These are phyloP conservation scores for Magnusiomyces magnusii DNA, from an alignment of 1,139 yeast species.

Conservation along the genomic window DNA sequence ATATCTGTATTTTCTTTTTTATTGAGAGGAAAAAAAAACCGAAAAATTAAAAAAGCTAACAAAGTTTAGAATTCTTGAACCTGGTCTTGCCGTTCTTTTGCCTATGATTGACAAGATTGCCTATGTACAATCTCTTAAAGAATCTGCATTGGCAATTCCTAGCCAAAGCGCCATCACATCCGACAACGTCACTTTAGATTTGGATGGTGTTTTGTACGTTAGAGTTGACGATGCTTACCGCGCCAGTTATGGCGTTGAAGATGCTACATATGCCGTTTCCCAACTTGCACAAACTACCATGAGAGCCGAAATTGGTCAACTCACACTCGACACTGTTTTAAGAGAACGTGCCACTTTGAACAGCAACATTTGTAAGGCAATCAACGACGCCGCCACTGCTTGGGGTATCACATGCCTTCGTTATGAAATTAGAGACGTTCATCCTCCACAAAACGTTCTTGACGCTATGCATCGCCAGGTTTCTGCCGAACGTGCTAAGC, in stretches of 20 bases:
- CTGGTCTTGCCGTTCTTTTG: conserved; percentile 66
- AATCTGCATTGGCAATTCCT: conserved; percentile 77
- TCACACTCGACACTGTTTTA: conserved; percentile 69
- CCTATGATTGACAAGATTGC: conserved; percentile 71
- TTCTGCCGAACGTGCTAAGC: conserved; percentile 74
- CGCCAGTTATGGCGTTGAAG: conserved; percentile 85
- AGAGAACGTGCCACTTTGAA: conserved; percentile 69
- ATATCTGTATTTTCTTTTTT: neutral
- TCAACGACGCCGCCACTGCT: conserved; percentile 75
- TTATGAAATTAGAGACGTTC: conserved; percentile 82
- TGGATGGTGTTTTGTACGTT: conserved; percentile 77
- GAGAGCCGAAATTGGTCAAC: conserved; percentile 82
- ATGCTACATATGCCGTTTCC: conserved; percentile 75
- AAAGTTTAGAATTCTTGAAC: conserved; percentile 46
- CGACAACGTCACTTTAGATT: conserved; percentile 75
- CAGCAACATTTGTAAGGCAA: conserved; percentile 63
- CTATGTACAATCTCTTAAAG: conserved; percentile 76
- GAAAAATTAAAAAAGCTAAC: conserved; percentile 6
- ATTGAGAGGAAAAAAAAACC: too few relatives aligned
- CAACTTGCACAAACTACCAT: conserved; percentile 88
- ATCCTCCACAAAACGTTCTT: conserved; percentile 79
- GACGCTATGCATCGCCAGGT: conserved; percentile 92
- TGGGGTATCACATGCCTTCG: conserved; percentile 86
- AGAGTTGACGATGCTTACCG: conserved; percentile 74
- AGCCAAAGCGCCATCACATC: conserved; percentile 79